A percentile compares a stretch with the other conserved stretches of the same genome.
These are phyloP conservation scores for Arthroderma uncinatum DNA, from an alignment of 2,329 filamentous ascomycete genomes.

Conservation along the genomic window DNA sequence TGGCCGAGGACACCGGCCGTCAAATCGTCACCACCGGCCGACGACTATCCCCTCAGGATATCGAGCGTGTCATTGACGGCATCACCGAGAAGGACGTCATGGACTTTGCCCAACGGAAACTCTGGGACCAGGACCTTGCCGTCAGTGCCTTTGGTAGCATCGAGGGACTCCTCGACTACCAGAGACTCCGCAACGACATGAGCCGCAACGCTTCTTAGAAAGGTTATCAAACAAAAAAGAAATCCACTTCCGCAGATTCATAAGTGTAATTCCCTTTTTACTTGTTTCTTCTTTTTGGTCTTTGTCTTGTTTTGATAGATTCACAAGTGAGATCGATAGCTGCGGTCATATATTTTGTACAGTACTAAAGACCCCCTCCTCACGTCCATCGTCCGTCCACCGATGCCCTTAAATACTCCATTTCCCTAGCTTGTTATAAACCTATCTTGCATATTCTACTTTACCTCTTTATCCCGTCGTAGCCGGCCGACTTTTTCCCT, in stretches of 20 bases:
- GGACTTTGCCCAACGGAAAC: slow-evolving; percentile 84
- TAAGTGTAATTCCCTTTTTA: slow-evolving; percentile 1
- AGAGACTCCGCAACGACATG: slow-evolving; percentile 62
- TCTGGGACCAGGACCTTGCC: slow-evolving; percentile 96
- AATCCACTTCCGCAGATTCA: not conserved
- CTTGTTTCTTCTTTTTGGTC: not conserved
- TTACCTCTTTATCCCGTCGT: not conserved
- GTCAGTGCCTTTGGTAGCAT: slow-evolving; percentile 87
- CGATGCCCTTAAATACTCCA: slow-evolving; percentile 4
- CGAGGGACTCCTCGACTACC: slow-evolving; percentile 58
- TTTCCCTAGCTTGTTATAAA: not conserved
- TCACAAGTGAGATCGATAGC: slow-evolving; percentile 8
- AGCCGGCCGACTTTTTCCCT: not conserved
- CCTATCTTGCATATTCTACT: not conserved
- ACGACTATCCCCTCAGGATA: slow-evolving; percentile 81
- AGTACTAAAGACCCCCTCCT: slow-evolving; percentile 12
- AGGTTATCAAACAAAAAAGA: slow-evolving; percentile 1
- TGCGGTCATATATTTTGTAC: slow-evolving; percentile 12
- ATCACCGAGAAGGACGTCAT: slow-evolving; percentile 96
- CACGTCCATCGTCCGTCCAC: slow-evolving; percentile 4
- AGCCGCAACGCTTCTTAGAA: slow-evolving; percentile 53
- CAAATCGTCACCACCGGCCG: slow-evolving; percentile 97
- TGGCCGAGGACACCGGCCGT: slow-evolving; percentile 96
- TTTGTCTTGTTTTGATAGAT: slow-evolving; percentile 11
- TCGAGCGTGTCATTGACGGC: slow-evolving; percentile 77